Percentiles rank a stretch among this genome's conserved stretches.
These are phyloP conservation scores for Colletotrichum horii DNA, from an alignment of 2,329 filamentous ascomycete species.

Conservation along the genomic window DNA sequence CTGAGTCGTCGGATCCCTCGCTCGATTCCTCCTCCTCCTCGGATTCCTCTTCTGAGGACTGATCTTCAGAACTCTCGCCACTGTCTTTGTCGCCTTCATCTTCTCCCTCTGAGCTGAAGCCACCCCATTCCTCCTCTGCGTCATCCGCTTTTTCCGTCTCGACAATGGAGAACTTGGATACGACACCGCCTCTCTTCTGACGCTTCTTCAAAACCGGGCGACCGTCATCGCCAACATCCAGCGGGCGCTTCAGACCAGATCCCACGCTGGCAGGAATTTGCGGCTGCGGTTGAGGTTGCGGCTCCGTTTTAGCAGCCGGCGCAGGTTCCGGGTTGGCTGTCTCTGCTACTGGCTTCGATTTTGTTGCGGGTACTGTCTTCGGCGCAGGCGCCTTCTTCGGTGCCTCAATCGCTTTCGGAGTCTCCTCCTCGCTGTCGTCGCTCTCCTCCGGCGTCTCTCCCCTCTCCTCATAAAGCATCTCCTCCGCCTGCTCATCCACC, in stretches of 20 bases:
- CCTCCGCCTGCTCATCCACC: conserved; percentile 55
- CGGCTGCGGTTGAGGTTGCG: background rate
- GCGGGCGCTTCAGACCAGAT: conserved; percentile 83
- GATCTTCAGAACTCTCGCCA: background rate
- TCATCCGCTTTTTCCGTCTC: conserved; percentile 40
- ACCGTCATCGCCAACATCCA: conserved; percentile 81
- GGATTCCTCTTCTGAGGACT: conserved; percentile 32
- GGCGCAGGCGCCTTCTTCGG: background rate
- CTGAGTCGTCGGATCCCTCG: conserved; percentile 28
- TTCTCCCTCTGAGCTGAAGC: conserved; percentile 26
- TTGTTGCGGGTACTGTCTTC: background rate
- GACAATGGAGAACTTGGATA: conserved; percentile 55
- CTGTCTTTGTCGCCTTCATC: background rate
- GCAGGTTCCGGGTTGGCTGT: background rate
- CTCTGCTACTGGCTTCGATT: conserved; percentile 1
- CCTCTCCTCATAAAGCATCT: conserved; percentile 56
- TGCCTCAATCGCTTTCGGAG: conserved; percentile 21
- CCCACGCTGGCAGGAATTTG: conserved; percentile 51
- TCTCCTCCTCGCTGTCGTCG: conserved; percentile 29
- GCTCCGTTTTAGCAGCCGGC: background rate
- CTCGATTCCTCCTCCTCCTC: conserved; percentile 21
- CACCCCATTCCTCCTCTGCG: conserved; percentile 29
- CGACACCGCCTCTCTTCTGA: conserved; percentile 71
- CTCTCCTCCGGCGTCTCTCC: conserved; percentile 32
- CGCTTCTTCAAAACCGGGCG: conserved; percentile 83